Evolutionary conservation across 2,329 filamentous ascomycete species (phyloP).

Genomic region (Tricladium varicosporioides): DNA sequence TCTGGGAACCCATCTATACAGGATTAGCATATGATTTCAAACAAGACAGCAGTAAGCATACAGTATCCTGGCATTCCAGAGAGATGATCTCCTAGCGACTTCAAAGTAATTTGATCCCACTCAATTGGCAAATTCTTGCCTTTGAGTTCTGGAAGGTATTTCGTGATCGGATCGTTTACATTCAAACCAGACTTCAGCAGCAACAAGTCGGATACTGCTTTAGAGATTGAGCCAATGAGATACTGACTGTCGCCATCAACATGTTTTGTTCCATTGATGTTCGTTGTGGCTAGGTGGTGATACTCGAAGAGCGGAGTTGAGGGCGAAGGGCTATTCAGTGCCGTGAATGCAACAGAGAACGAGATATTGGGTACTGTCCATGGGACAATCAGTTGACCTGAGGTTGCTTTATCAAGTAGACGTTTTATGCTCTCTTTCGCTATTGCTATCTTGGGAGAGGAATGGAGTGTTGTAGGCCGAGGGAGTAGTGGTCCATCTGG

Average conservation of each 20-base stretch:
- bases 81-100: not conserved
- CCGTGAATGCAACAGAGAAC: constrained; percentile 6
- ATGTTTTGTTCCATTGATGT: not conserved
- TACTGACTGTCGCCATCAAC: constrained; percentile 5
- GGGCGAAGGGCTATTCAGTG: not conserved
- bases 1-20: constrained; percentile 5
- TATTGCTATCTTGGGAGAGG: not conserved
- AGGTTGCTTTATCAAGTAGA: not conserved
- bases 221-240: constrained; percentile 4
- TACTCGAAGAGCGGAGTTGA: constrained; percentile 3
- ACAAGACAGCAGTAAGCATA: not conserved
- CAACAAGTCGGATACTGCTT: not conserved
- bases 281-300: not conserved
- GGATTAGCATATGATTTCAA: not conserved
- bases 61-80: constrained; percentile 1
- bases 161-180: not conserved
- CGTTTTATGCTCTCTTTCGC: not conserved
- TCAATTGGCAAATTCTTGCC: not conserved
- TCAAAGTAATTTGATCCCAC: not conserved
- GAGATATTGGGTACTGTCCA: not conserved
- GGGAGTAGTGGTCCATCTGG: not conserved
- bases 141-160: not conserved
- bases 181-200: not conserved
- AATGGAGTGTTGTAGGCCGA: not conserved
- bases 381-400: not conserved